Conservation (phyloP, 768 basidiomycete genomes). For the Lactarius quietus region DNA sequence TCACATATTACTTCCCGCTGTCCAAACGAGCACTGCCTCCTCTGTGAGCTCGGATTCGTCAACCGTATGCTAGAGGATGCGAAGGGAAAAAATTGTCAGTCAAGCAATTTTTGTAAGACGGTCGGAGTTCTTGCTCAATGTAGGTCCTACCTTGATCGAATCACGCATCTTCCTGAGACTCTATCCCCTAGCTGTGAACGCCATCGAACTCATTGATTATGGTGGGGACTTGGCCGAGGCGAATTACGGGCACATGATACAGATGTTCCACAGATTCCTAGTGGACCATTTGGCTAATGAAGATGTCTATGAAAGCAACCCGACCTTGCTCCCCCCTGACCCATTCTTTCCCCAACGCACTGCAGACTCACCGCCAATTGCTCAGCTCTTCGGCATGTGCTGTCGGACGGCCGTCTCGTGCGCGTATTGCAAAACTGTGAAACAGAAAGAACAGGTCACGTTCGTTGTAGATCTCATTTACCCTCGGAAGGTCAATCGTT, state of each 20-base stretch:
- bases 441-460: slow-evolving; percentile 73
- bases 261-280: slow-evolving; percentile 92
- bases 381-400: slow-evolving; percentile 81
- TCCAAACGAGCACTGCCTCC: slow-evolving; percentile 83
- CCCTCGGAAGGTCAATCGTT: slow-evolving; percentile 64
- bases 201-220: slow-evolving; percentile 87
- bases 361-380: slow-evolving; percentile 58
- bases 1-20: slow-evolving; percentile 90
- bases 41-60: slow-evolving; percentile 94
- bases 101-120: slow-evolving; percentile 95
- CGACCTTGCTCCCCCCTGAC: slow-evolving; percentile 41
- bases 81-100: slow-evolving; percentile 88
- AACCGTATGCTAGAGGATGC: slow-evolving; percentile 96
- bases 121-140: slow-evolving; percentile 87
- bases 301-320: slow-evolving; percentile 60
- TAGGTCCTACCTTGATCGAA: slow-evolving; percentile 33
- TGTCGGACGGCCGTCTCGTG: slow-evolving; percentile 76
- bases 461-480: slow-evolving; percentile 87
- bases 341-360: slow-evolving; percentile 28
- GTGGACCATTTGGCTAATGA: slow-evolving; percentile 80
- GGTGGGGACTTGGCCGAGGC: slow-evolving; percentile 69
- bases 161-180: slow-evolving; percentile 23
- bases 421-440: slow-evolving; percentile 62
- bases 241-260: slow-evolving; percentile 86
- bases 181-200: slow-evolving; percentile 52